Evolutionary conservation across 352 stramenopile genomes (phyloP).

Genomic region (Globisporangium lucens): DNA sequence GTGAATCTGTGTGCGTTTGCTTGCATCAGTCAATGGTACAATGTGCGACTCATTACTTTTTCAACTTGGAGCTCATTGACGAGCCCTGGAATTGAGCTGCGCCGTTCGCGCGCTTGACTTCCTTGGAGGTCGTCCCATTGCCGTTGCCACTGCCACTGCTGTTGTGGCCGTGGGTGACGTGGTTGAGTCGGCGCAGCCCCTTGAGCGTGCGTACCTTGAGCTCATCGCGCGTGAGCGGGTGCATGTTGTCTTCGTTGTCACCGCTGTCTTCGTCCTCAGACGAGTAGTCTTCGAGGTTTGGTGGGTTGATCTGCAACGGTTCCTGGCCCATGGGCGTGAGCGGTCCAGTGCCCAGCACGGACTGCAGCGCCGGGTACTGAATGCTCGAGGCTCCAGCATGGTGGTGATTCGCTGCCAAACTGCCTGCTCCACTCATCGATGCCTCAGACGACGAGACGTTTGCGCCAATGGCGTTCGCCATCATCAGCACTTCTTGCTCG

Average conservation of each 20-base stretch:
- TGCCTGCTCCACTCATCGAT: conserved; percentile 8
- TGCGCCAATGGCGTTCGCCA: conserved; percentile 17
- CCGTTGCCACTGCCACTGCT: neutral
- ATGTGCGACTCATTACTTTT: conserved; percentile 11
- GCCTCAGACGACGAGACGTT: neutral
- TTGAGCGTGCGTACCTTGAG: conserved; percentile 92
- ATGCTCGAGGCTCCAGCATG: conserved; percentile 8
- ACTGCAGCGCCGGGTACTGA: conserved; percentile 41
- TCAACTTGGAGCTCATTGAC: conserved; percentile 7
- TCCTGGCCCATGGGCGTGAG: conserved; percentile 89
- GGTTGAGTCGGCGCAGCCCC: conserved; percentile 61
- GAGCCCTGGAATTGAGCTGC: conserved; percentile 7
- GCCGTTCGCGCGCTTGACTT: conserved; percentile 27
- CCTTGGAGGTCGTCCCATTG: conserved; percentile 20
- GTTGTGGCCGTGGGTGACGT: conserved; percentile 23
- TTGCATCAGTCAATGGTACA: neutral
- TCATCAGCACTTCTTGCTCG: conserved; percentile 44
- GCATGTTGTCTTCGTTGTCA: conserved; percentile 83
- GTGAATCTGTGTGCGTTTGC: too few relatives aligned
- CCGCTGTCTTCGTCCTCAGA: conserved; percentile 89
- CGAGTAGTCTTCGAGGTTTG: conserved; percentile 93
- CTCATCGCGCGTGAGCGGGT: conserved; percentile 89
- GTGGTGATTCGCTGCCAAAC: neutral
- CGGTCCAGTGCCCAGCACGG: conserved; percentile 79
- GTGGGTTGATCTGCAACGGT: conserved; percentile 91